Evolutionary conservation across 2,329 filamentous ascomycete genomes (phyloP), one percentile per base, ranked within the genome.

Genomic region (Tolypocladium capitatum): DNA sequence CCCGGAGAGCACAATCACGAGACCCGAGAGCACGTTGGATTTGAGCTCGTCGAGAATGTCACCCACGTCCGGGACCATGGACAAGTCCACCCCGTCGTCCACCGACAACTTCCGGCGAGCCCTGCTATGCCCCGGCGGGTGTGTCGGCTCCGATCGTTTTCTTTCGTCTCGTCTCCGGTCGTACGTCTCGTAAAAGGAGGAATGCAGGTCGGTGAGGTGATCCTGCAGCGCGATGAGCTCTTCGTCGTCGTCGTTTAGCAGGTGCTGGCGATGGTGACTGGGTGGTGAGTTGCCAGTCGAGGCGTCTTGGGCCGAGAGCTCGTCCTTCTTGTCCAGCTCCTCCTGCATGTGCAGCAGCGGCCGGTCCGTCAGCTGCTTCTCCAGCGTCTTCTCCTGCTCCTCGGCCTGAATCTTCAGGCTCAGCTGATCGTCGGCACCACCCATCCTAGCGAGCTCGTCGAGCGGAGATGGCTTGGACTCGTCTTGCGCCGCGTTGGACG

Each of bases 331-430:
- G 58, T 98, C 92, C 21, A 96, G 74, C 61, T 89, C 76, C 58
- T 95, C 86, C 64, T 98, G 92, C 68, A 94, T 84, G 60, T 92
- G 87, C n/a, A 94, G 70, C 28, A 98, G 68, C 0, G 92, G 92
- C 14, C 91, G 79, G 52, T 96, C 89, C 51, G 83, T 86, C 18
- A 97, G 75, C 65, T 98, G 92, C 51, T 89, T 87, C 60, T 90
- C 84, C 44, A 98, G 77, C 1, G 83, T 78, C 61, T 91, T 86
- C 58, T 92, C 87, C 62, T 97, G 91, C 58, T 92, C 85, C 53
- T 86, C 81, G 3, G 82, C 76, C 68, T 96, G 89, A 52, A 84
- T 74, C 58, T 87, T 79, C 2, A 92, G 70, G 36, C 83, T 71
- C 2, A 73, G 71, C 27, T 80, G 78, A 54, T 88, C 81, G 53